phyloP scores from a whole-genome alignment of 495 filamentous ascomycete genomes.

The Penicillium samsonianum region DNA sequence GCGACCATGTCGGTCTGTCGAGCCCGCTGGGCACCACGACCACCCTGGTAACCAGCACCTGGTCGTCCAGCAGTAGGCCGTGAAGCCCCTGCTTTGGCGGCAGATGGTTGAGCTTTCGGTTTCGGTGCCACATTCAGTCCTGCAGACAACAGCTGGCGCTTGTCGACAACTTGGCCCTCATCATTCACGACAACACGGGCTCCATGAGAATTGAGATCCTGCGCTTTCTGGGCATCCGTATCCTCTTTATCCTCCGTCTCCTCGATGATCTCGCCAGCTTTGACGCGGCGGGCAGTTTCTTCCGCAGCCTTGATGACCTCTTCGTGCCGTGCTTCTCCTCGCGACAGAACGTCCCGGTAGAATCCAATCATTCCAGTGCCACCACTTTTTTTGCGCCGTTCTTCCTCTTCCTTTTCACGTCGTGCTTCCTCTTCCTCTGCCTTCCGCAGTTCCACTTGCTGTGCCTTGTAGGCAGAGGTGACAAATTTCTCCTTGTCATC shows the following conservation, averaged over 20 bases:
- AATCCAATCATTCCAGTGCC: constrained; percentile 81
- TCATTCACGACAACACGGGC: constrained; percentile 79
- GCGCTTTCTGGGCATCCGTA: constrained; percentile 69
- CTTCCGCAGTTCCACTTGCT: constrained; percentile 79
- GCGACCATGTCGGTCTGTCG: constrained; percentile 88
- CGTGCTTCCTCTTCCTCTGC: constrained; percentile 79
- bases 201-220: constrained; percentile 70
- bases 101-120: constrained; percentile 45
- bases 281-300: constrained; percentile 59
- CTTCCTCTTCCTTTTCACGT: constrained; percentile 68
- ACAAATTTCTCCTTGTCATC: constrained; percentile 96
- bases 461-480: constrained; percentile 90
- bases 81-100: constrained; percentile 31
- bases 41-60: constrained; percentile 39
- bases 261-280: constrained; percentile 34
- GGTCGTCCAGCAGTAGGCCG: constrained; percentile 31
- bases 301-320: constrained; percentile 67
- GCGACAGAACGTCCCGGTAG: constrained; percentile 79
- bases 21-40: constrained; percentile 63
- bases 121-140: constrained; percentile 80
- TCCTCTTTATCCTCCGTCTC: constrained; percentile 46
- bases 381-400: constrained; percentile 58
- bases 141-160: constrained; percentile 83
- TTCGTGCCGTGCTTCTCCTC: constrained; percentile 73
- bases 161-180: constrained; percentile 92